Evolutionary conservation across 495 filamentous ascomycete genomes (phyloP).

Genomic region (Aspergillus ostianus): DNA sequence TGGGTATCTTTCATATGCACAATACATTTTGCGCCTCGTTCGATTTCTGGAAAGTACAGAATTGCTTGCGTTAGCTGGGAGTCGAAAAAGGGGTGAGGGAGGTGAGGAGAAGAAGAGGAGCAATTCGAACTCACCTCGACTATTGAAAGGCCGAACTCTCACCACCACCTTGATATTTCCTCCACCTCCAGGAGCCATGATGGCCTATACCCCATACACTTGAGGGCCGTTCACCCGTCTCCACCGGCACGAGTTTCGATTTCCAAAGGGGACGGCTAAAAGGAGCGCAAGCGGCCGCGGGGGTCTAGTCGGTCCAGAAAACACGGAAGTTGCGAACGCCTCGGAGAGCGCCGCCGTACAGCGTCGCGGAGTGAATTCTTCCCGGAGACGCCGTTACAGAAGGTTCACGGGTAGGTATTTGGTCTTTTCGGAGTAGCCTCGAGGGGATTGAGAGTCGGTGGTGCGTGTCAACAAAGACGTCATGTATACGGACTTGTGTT

Average conservation of each 20-base stretch:
- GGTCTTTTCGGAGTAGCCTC: slow-evolving; percentile 11
- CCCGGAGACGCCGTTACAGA: neutral
- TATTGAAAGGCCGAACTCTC: slow-evolving; percentile 86
- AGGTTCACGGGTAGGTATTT: neutral
- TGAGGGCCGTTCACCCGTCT: slow-evolving; percentile 18
- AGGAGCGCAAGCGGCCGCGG: slow-evolving; percentile 22
- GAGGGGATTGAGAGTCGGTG: slow-evolving; percentile 19
- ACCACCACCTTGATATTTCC: slow-evolving; percentile 99
- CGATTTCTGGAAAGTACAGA: slow-evolving; percentile 61
- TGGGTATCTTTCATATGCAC: slow-evolving; percentile 93
- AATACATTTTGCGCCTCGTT: slow-evolving; percentile 93
- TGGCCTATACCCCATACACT: slow-evolving; percentile 41
- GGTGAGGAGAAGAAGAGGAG: neutral
- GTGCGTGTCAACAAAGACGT: slow-evolving; percentile 45
- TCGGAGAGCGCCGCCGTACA: slow-evolving; percentile 36
- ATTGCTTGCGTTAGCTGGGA: slow-evolving; percentile 10
- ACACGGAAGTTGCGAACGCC: slow-evolving; percentile 40
- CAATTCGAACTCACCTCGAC: slow-evolving; percentile 61
- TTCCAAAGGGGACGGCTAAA: slow-evolving; percentile 5
- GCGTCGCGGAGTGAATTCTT: slow-evolving; percentile 18
- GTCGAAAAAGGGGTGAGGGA: neutral
- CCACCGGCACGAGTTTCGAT: slow-evolving; percentile 7
- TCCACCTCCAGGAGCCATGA: slow-evolving; percentile 75
- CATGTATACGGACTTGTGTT: slow-evolving; percentile 33
- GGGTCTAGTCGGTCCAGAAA: slow-evolving; percentile 12